Evolutionary conservation across 345 rosid genomes (phyloP).

Genomic region (Streptanthus diversifolius): DNA sequence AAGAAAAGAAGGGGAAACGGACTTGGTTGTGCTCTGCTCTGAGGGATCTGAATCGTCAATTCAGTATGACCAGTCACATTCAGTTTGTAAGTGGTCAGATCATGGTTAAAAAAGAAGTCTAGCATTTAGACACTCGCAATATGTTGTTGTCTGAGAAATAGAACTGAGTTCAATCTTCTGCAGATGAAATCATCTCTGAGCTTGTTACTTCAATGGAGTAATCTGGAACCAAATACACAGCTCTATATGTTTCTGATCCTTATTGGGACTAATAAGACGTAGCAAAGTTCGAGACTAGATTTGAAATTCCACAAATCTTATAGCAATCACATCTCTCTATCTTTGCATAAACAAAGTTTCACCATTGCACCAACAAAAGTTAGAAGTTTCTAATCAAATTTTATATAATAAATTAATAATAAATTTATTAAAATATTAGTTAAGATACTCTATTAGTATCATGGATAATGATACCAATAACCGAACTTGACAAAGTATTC

Average conservation of each 20-base stretch:
- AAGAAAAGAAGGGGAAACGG: conserved; percentile 48
- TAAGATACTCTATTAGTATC: too few species aligned
- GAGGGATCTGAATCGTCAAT: conserved; percentile 37
- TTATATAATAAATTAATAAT: too few species aligned
- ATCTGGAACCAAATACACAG: conserved; percentile 55
- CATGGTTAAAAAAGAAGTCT: neutral
- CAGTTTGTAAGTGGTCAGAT: conserved; percentile 48
- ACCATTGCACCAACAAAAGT: too few species aligned
- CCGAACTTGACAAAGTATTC: too few species aligned
- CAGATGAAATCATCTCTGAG: conserved; percentile 56
- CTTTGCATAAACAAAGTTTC: too few species aligned
- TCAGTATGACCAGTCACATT: conserved; percentile 36
- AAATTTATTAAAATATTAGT: too few species aligned
- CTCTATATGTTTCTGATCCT: conserved; percentile 71
- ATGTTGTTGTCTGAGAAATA: neutral
- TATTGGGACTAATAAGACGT: too few species aligned
- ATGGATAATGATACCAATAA: too few species aligned
- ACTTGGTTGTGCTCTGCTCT: conserved; percentile 66
- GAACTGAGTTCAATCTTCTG: conserved; percentile 12
- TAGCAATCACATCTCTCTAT: neutral
- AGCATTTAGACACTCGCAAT: neutral
- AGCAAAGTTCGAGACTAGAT: conserved; percentile 71
- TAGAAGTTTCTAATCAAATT: too few species aligned
- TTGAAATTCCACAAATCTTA: conserved; percentile 76
- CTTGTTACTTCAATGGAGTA: conserved; percentile 56